Conservation (phyloP, 768 basidiomycete species). For the Hebeloma cylindrosporum region DNA sequence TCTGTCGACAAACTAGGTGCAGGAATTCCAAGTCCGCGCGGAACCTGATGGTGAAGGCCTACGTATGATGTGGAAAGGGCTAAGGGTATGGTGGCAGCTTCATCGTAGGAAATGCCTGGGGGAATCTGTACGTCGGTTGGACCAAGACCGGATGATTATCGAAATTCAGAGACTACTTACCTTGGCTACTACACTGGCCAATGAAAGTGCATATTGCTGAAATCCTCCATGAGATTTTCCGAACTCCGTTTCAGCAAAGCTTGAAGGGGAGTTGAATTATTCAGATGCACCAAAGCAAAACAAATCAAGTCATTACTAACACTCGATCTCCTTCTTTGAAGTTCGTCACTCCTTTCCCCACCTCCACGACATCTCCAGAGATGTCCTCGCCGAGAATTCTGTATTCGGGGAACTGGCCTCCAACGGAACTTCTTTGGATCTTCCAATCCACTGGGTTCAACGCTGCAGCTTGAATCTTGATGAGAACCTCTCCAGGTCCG, state of each 20-base stretch:
- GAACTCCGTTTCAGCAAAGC: constrained; percentile 33
- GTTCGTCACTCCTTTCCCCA: constrained; percentile 49
- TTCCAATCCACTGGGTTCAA: constrained; percentile 57
- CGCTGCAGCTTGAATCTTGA: constrained; percentile 38
- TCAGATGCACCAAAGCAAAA: background rate
- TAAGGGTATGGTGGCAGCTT: constrained; percentile 38
- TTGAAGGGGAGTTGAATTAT: constrained; percentile 27
- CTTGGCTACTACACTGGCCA: constrained; percentile 10
- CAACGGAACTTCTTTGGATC: constrained; percentile 40
- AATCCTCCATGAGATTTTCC: constrained; percentile 37
- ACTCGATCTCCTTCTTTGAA: constrained; percentile 54
- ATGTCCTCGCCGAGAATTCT: constrained; percentile 47
- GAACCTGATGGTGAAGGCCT: constrained; percentile 34
- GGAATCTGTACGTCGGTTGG: constrained; percentile 32
- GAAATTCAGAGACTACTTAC: background rate
- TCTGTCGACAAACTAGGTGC: constrained; percentile 1
- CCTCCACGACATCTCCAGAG: constrained; percentile 48
- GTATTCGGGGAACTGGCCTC: constrained; percentile 44
- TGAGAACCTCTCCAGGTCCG: constrained; percentile 38
- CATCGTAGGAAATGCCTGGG: constrained; percentile 33
- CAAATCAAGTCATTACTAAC: constrained; percentile 30
- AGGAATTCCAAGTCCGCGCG: constrained; percentile 9
- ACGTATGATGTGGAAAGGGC: constrained; percentile 30
- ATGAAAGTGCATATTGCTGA: constrained; percentile 16
- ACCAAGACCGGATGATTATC: background rate